Base-by-base conservation (phyloP, 83 land plant species). In the Diphasiastrum complanatum region DNA sequence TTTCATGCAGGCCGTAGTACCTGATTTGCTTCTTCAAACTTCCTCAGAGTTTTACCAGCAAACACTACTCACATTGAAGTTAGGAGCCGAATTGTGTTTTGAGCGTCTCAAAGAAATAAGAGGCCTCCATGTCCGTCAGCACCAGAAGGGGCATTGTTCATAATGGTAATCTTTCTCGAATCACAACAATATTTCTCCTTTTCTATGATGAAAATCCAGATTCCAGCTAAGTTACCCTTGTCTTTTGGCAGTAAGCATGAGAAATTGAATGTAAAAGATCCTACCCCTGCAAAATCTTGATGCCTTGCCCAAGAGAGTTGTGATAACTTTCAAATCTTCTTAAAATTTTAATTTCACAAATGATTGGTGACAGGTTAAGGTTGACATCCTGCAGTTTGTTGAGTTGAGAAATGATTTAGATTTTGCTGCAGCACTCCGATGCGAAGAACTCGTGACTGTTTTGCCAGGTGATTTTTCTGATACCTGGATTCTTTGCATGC, bases 1-100 rank as follows among this genome's bases (percentile, higher is more conserved):
- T n/a, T n/a, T n/a, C n/a, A n/a, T n/a, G n/a, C 73, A 81, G 83
- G 85, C 72, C 41, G 85, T 79, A 33, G 64, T 79, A 37, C 78
- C 83, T 3, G 48, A 63, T 6, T 59, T 81, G 50, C 50, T 81
- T 27, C 58, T 46, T 11, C 61, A 77, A 51, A 64, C 85, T 1
- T 64, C 74, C 25, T 32, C 45, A 33, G 71, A 60, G 10, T 81
- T 81, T 47, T 76, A 58, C 33, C 47, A 58, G 1, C 53, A 71
- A 49, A 75, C 71, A 19, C n/a, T 75, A 4, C 33, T 32, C 25
- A 28, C 65, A 22, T 31, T 81, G 41, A 49, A 78, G 33, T 51
- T 57, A 12, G 75, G 72, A 36, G 70, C 76, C 20, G 66, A 81
- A 31, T 36, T 68, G 3, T 72, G 82, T 40, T 81, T 41, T 43